Conservation (phyloP, 1,139 yeast species). For the Dujonia santamariae region DNA sequence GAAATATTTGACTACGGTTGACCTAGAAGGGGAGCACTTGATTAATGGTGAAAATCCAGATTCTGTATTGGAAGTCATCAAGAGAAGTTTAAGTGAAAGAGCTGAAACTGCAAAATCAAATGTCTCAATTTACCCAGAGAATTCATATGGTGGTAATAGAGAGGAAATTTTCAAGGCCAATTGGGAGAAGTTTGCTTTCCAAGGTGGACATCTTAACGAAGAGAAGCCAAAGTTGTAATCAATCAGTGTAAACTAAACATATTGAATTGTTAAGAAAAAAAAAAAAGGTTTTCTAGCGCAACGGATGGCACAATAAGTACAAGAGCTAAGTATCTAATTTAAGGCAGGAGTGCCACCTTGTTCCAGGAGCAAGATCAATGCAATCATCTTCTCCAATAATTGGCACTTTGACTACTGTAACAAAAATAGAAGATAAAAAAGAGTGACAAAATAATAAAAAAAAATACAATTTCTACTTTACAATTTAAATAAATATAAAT, state of each 20-base stretch:
- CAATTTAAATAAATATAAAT: too few relatives aligned
- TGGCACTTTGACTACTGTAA: too few relatives aligned
- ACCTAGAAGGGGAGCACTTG: slow-evolving; percentile 51
- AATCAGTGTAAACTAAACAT: slow-evolving; percentile 1
- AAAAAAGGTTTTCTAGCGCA: too few relatives aligned
- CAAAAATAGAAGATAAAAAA: too few relatives aligned
- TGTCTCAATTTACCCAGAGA: slow-evolving; percentile 20
- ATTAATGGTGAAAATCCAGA: slow-evolving; percentile 55
- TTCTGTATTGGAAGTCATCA: slow-evolving; percentile 26
- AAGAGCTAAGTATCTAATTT: too few relatives aligned
- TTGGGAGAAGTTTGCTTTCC: slow-evolving; percentile 5
- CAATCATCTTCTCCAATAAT: too few relatives aligned
- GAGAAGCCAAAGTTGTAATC: slow-evolving; percentile 14
- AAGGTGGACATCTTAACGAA: slow-evolving; percentile 15
- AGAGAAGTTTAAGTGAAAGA: slow-evolving; percentile 14
- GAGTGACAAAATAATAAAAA: too few relatives aligned
- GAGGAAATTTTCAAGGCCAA: slow-evolving; percentile 24
- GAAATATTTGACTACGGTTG: slow-evolving; percentile 29
- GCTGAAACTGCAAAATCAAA: slow-evolving; percentile 14
- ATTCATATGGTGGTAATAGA: slow-evolving; percentile 17
- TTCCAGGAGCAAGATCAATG: too few relatives aligned
- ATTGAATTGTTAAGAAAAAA: too few relatives aligned
- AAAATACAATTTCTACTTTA: too few relatives aligned
- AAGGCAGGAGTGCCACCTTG: too few relatives aligned
- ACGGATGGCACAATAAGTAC: too few relatives aligned